Base-by-base conservation (phyloP, 495 filamentous ascomycete species). In the Aspergillus affinis region DNA sequence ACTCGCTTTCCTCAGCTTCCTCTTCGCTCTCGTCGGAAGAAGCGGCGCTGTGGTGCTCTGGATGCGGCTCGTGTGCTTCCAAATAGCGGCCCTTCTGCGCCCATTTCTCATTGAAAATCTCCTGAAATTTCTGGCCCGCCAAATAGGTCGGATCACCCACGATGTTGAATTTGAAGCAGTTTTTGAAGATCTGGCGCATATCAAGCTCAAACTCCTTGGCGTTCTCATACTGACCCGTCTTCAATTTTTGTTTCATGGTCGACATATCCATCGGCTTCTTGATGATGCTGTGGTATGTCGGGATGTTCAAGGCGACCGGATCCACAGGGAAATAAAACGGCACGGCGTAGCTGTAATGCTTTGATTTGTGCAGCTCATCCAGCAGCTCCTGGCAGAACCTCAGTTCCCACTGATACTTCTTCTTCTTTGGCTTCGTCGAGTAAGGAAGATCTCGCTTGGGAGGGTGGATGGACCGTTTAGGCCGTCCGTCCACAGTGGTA, bases 211-310 rank as follows among this genome's bases (percentile, higher is more conserved):
- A 91, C 41, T 98, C 94, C 71, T 90, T 90, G 6, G 87, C 82
- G 54, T 81, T 91, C 63, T 87, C 83, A 67, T 97, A 98, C 53
- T 90, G 84, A n/a, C 92, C 92, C 7, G 82, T 79, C 56, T 86
- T 84, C 20, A 96, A 80, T 72, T 96, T 97, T 52, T 78, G 75
- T 55, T 80, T 74, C 64, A 95, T 86, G 10, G 91, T 97, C 3
- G 80, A 76, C 23, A 98, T 76, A 66, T 98, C 94, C 94, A 98
- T 98, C 2, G 94, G 94, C 67, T 92, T 90, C 78, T 95, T 97
- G 74, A 98, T 90, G 63, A 98, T 76, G 64, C 88, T 92, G 71
- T 92, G 91, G 68, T 98, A 98, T 18, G 88, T 84, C 1, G 94
- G 94, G 58, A 98, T 97, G 73, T 95, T 93, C 59, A 97, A 75